Evolutionary conservation across 2,329 filamentous ascomycete genomes (phyloP).

Genomic region (Aspergillus awamori): DNA sequence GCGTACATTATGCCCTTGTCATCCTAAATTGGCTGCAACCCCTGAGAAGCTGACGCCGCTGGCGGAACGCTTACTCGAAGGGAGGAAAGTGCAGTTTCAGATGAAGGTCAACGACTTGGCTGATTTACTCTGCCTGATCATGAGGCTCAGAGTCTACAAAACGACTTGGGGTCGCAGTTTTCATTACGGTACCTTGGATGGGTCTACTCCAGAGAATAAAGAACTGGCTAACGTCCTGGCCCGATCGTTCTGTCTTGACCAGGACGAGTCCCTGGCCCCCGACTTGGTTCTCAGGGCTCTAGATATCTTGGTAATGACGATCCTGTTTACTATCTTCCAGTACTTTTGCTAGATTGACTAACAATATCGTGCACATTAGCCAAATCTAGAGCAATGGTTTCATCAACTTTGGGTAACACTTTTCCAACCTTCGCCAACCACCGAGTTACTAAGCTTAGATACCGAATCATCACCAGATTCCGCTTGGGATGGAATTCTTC

Average conservation of each 20-base stretch:
- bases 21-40: neutral
- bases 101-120: neutral
- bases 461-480: neutral
- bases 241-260: neutral
- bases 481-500: neutral
- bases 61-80: neutral
- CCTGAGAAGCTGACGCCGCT: neutral
- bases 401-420: slow-evolving; percentile 2
- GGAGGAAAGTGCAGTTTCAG: neutral
- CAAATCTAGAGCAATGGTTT: slow-evolving; percentile 7
- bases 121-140: neutral
- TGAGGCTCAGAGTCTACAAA: neutral
- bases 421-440: neutral
- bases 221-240: neutral
- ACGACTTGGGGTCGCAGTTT: neutral
- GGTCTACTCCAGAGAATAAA: neutral
- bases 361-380: neutral
- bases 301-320: neutral
- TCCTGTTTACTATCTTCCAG: neutral
- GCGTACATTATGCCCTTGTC: neutral
- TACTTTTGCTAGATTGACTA: neutral
- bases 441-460: neutral
- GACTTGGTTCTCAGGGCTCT: neutral
- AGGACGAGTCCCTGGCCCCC: neutral
- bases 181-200: neutral